Base-by-base conservation (phyloP, 2,329 filamentous ascomycete species). In the Arthrobotrys sphaeroides region DNA sequence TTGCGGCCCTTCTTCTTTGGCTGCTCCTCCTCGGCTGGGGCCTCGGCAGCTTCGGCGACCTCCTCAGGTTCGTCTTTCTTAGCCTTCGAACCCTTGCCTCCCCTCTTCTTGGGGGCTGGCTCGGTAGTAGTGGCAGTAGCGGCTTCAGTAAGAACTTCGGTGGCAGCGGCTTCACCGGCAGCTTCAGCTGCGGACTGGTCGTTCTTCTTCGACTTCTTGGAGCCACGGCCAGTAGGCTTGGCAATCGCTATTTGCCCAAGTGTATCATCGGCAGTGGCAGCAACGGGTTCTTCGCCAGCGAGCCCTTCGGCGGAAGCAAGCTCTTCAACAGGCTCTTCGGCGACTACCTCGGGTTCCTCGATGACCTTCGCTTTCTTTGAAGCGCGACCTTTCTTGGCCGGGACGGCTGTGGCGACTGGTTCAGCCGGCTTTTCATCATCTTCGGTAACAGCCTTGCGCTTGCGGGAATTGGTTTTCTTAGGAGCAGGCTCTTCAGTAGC, bases 241-340 rank as follows among this genome's bases (percentile, higher is more conserved):
- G 55, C 26, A 7, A 69, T 75, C 26, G 64, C 72, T 65, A 75
- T 75, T 42, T 64, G 64, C 3, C 28, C 72, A 33, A 75, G 72
- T 3, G 72, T 75, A 40, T 75, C 72, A 18, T 75, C 72, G 28
- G 62, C 62, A 1, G 43, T 51, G 10, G 60, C n/a, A 3, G 42
- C 26, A 5, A 28, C 38, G 9, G 51, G 40, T 16, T 51, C 72
- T 36, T 64, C 57, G 9, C 22, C 20, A 40, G 55, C 38, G 0
- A 55, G 38, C n/a, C 68, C 55, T n/a, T n/a, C n/a, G n/a, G n/a
- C n/a, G n/a, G n/a, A n/a, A n/a, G n/a, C n/a, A n/a, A n/a, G n/a
- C n/a, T n/a, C n/a, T n/a, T n/a, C n/a, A n/a, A 28, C 38, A n/a
- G 51, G 40, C 22, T 51, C 72, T 36, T 64, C 57, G 9, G 31